phyloP scores from a whole-genome alignment of 1,139 yeast species.

The Candida glucosophila region DNA sequence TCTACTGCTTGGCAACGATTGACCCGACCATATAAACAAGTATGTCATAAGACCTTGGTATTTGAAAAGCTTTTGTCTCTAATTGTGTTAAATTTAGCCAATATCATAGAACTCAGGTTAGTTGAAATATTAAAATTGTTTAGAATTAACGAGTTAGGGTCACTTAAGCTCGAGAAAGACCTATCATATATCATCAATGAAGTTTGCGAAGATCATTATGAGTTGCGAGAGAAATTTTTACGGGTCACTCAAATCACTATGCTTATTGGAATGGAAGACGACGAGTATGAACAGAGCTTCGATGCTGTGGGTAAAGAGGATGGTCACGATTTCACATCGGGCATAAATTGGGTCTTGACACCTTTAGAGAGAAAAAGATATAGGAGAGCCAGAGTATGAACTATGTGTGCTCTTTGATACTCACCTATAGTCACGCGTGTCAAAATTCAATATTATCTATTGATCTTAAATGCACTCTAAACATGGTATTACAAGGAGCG shows the following conservation, averaged over 20 bases:
- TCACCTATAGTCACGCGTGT: too few species aligned
- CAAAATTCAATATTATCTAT: too few species aligned
- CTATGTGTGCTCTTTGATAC: too few species aligned
- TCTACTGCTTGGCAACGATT: slow-evolving; percentile 55
- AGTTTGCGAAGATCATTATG: slow-evolving; percentile 54
- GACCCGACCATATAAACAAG: slow-evolving; percentile 57
- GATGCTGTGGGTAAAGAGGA: slow-evolving; percentile 39
- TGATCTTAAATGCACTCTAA: too few species aligned
- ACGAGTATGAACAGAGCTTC: slow-evolving; percentile 43
- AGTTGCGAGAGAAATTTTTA: slow-evolving; percentile 67
- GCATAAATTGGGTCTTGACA: slow-evolving; percentile 73
- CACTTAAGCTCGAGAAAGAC: slow-evolving; percentile 78
- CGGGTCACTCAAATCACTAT: slow-evolving; percentile 78
- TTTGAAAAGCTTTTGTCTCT: slow-evolving; percentile 39
- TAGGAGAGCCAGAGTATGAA: slow-evolving; percentile 39
- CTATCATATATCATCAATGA: slow-evolving; percentile 64
- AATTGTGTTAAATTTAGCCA: slow-evolving; percentile 45
- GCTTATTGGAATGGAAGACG: slow-evolving; percentile 78
- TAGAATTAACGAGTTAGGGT: slow-evolving; percentile 71
- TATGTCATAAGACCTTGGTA: slow-evolving; percentile 41
- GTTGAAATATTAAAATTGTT: slow-evolving; percentile 52
- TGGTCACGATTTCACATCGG: slow-evolving; percentile 18
- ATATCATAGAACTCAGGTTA: slow-evolving; percentile 56
- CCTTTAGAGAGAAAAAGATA: slow-evolving; percentile 64
- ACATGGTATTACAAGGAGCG: too few species aligned